phyloP scores from a whole-genome alignment of 2,329 filamentous ascomycete genomes.

The Fusarium haematococcum region DNA sequence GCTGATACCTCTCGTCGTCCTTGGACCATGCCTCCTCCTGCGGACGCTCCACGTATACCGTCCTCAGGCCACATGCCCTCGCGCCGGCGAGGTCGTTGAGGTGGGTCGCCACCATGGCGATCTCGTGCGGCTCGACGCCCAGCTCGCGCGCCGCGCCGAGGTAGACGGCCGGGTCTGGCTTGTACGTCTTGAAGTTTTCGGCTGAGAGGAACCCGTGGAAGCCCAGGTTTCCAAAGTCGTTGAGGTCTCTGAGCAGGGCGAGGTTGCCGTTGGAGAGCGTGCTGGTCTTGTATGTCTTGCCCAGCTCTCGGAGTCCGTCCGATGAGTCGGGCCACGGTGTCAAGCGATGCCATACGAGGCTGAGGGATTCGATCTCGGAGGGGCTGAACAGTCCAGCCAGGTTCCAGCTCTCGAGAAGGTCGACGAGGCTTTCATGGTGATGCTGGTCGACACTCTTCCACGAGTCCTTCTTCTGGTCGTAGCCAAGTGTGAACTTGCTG shows the following conservation, averaged over 20 bases:
- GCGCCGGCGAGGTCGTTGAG: constrained; percentile 76
- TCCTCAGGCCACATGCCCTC: constrained; percentile 71
- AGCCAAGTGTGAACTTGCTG: constrained; percentile 66
- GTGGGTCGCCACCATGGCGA: constrained; percentile 84
- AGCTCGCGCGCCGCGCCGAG: constrained; percentile 72
- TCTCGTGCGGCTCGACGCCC: constrained; percentile 67
- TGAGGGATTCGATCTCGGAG: constrained; percentile 72
- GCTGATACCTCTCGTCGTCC: constrained; percentile 63
- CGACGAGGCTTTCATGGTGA: constrained; percentile 71
- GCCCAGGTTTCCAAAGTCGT: constrained; percentile 66
- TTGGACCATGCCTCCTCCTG: constrained; percentile 72
- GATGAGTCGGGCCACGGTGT: constrained; percentile 75
- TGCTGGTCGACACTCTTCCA: constrained; percentile 82
- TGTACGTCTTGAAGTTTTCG: constrained; percentile 80
- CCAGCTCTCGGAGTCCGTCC: constrained; percentile 65
- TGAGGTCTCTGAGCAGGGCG: constrained; percentile 73
- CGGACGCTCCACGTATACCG: constrained; percentile 78
- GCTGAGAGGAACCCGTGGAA: constrained; percentile 74
- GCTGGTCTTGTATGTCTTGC: constrained; percentile 65
- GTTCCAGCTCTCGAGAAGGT: constrained; percentile 67
- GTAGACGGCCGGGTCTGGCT: constrained; percentile 77
- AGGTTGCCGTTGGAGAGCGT: constrained; percentile 83
- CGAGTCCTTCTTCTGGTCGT: constrained; percentile 58
- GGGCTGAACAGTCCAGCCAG: constrained; percentile 71
- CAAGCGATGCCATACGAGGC: constrained; percentile 78